These are phyloP conservation scores for Pugionium cornutum DNA, from an alignment of 345 rosid genomes.

Conservation along the genomic window DNA sequence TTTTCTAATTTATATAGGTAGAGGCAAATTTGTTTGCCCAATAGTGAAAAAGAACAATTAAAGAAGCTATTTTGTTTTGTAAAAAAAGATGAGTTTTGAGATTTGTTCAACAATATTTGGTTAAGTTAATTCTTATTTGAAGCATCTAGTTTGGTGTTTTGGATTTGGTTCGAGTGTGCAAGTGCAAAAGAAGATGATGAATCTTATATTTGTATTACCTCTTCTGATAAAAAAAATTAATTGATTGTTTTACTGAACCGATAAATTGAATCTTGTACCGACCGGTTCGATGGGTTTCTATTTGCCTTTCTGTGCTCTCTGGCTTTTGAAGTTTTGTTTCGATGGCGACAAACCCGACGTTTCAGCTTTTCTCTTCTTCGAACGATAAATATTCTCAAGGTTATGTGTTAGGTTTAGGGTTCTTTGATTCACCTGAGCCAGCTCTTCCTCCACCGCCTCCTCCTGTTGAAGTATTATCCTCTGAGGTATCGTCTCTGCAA, in stretches of 20 bases:
- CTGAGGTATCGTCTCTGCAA: conserved; percentile 48
- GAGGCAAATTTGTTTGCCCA: conserved; percentile 8
- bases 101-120: neutral
- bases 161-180: no score
- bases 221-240: no score
- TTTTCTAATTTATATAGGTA: conserved; percentile 28
- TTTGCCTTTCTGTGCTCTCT: neutral
- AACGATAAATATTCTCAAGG: conserved; percentile 37
- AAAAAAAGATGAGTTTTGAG: no score
- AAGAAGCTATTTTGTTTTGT: no score
- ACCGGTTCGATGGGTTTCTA: conserved; percentile 5
- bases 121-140: neutral
- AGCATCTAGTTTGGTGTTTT: neutral
- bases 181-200: no score
- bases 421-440: conserved; percentile 38
- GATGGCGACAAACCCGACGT: conserved; percentile 44
- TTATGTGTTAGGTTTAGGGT: conserved; percentile 50
- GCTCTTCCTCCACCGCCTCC: conserved; percentile 4
- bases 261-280: no score
- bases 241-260: neutral
- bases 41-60: no score
- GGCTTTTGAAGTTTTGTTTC: conserved; percentile 16
- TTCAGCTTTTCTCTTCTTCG: conserved; percentile 44
- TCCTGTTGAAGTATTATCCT: conserved; percentile 63
- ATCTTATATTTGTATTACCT: no score